Conservation (phyloP, 345 rosid species). For the Dipteronia dyeriana region DNA sequence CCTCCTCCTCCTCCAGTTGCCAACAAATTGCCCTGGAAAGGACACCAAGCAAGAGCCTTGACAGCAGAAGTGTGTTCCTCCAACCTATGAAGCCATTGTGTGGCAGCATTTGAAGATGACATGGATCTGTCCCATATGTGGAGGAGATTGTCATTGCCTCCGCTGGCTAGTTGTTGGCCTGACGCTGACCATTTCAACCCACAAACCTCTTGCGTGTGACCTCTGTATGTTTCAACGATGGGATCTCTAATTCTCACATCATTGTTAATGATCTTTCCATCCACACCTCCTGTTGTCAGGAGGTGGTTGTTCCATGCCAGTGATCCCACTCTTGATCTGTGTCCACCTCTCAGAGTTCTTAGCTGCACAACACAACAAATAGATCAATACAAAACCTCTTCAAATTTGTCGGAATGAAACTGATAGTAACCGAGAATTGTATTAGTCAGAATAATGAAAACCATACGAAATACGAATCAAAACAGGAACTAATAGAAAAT, state of each 20-base stretch:
- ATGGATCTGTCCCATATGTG: constrained; percentile 53
- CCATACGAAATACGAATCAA: no score
- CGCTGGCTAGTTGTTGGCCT: constrained; percentile 54
- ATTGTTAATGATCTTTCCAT: constrained; percentile 45
- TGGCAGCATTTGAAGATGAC: constrained; percentile 42
- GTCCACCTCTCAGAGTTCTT: constrained; percentile 45
- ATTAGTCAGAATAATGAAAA: no score
- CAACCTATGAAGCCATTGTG: constrained; percentile 54
- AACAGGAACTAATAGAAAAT: no score
- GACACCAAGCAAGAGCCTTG: constrained; percentile 67
- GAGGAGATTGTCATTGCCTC: constrained; percentile 51
- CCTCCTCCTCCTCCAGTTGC: constrained; percentile 61
- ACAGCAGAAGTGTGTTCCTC: constrained; percentile 60
- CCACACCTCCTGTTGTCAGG: constrained; percentile 56
- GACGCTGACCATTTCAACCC: constrained; percentile 60
- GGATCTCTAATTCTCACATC: constrained; percentile 51
- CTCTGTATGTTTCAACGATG: constrained; percentile 44
- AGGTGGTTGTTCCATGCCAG: constrained; percentile 58
- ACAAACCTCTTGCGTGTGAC: constrained; percentile 53
- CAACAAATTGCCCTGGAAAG: constrained; percentile 53
- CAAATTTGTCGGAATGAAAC: no score
- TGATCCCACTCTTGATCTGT: constrained; percentile 43
- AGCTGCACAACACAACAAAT: constrained; percentile 15
- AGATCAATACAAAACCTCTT: no score
- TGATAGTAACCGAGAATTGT: no score